phyloP scores from a whole-genome alignment of 2,329 filamentous ascomycete species.

The Cladosporium velox region DNA sequence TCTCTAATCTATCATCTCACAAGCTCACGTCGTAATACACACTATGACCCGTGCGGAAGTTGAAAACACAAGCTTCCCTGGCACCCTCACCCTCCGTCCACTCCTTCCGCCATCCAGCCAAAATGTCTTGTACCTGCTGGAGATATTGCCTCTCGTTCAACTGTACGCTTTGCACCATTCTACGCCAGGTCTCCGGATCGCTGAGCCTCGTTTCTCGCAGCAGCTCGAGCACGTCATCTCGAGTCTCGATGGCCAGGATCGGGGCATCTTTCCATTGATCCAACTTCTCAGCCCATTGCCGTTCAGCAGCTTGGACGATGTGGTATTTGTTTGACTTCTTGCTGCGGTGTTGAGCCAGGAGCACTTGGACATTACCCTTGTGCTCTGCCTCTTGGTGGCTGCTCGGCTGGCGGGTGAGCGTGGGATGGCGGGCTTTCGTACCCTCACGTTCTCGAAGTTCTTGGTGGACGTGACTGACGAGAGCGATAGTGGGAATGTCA shows the following conservation, averaged over 20 bases:
- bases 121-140: slow-evolving; percentile 75
- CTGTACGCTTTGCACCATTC: slow-evolving; percentile 74
- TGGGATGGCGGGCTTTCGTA: slow-evolving; percentile 42
- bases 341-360: slow-evolving; percentile 77
- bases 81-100: slow-evolving; percentile 53
- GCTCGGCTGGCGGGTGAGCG: slow-evolving; percentile 38
- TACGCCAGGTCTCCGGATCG: slow-evolving; percentile 81
- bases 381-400: slow-evolving; percentile 47
- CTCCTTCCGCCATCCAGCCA: slow-evolving; percentile 63
- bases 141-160: slow-evolving; percentile 80
- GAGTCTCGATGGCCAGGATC: slow-evolving; percentile 83
- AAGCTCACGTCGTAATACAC: slow-evolving; percentile 77
- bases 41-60: slow-evolving; percentile 81
- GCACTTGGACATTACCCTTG: slow-evolving; percentile 75
- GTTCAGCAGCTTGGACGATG: slow-evolving; percentile 76
- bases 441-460: slow-evolving; percentile 78
- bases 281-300: slow-evolving; percentile 61
- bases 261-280: slow-evolving; percentile 74
- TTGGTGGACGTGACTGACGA: slow-evolving; percentile 76
- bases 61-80: slow-evolving; percentile 84
- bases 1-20: slow-evolving; percentile 22
- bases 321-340: slow-evolving; percentile 90
- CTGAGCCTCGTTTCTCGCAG: slow-evolving; percentile 74
- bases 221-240: slow-evolving; percentile 76
- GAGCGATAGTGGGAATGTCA: slow-evolving; percentile 71